Evolutionary conservation across 352 stramenopile species (phyloP), one percentile per base, ranked within the genome.

Genomic region (Phytopythium litorale): DNA sequence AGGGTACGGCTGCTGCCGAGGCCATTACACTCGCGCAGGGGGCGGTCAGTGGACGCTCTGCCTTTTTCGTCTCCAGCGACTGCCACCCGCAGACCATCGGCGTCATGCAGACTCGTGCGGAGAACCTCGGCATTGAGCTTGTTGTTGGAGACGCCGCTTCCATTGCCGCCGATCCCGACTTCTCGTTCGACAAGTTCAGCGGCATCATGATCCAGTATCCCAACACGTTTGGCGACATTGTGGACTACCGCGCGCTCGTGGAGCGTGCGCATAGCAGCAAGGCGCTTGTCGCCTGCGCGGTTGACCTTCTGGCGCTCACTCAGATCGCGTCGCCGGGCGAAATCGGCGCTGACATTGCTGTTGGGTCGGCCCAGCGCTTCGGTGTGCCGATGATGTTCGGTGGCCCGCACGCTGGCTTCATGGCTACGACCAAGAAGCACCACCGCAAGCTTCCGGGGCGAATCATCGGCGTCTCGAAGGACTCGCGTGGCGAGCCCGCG

Each of bases 311-410:
- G 58, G 94, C 97, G 60, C 75, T 99, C 9, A 98, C 95, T 19
- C 89, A 98, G 66, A 73, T 99, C 35, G 95, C 92, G 59, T 79
- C 97, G 7, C 97, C 97, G 23, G 93, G 86, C 7, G 95, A 98
- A 43, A 97, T 97, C 73, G 97, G 97, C 60, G 97, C 97, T 6
- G 98, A 99, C 72, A 99, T 99, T 79, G 96, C 94, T 19, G 89
- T 99, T 38, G 98, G 97, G 43, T 99, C 93, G n/a, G 89, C 96
- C 6, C 98, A 99, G 83, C 91, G 98, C 62, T 99, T 99, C 70
- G 98, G 98, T 60, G 96, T 99, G 25, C 98, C 98, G 15, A 98
- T 99, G 94, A 98, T 98, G 69, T 99, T 99, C 72, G 98, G 98
- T 53, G 98, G 98, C 40, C 98, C 98, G 13, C 97, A 99, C 77